phyloP scores from a whole-genome alignment of 495 filamentous ascomycete species.

The Tuber melanosporum region DNA sequence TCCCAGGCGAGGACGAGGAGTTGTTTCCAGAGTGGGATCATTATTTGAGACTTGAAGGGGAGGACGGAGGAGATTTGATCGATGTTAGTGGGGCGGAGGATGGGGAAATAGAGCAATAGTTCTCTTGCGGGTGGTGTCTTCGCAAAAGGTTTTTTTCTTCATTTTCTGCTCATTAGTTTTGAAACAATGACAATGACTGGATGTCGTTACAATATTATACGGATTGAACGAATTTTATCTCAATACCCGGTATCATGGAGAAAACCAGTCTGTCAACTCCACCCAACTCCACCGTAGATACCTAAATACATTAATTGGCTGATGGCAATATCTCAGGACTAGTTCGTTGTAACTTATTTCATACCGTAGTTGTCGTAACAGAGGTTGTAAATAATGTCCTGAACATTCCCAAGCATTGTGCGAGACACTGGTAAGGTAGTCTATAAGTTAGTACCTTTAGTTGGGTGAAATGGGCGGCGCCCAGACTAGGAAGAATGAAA shows the following conservation, averaged over 20 bases:
- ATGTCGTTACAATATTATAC: not conserved
- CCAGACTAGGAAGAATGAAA: no score
- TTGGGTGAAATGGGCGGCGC: no score
- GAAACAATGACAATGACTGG: not conserved
- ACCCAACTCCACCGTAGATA: not conserved
- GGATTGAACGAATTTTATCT: not conserved
- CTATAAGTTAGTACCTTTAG: no score
- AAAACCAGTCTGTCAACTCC: not conserved
- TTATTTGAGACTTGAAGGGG: conserved; percentile 71
- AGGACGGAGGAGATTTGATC: conserved; percentile 49
- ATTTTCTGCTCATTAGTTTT: not conserved
- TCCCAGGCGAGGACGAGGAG: conserved; percentile 81
- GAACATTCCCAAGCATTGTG: not conserved
- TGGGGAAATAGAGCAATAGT: conserved; percentile 24
- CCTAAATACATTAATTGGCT: not conserved
- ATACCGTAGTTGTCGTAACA: not conserved
- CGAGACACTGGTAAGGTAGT: no score
- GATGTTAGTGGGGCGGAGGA: conserved; percentile 42
- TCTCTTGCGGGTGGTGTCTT: not conserved
- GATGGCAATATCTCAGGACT: not conserved
- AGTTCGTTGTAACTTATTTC: not conserved
- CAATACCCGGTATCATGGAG: not conserved
- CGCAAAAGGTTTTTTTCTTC: not conserved
- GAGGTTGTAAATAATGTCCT: not conserved
- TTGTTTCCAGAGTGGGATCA: conserved; percentile 95